A percentile compares a stretch with the other conserved stretches of the same genome.
phyloP scores from a whole-genome alignment of 192 early-diverging fungal genomes.

The Backusella tarrabulga region DNA sequence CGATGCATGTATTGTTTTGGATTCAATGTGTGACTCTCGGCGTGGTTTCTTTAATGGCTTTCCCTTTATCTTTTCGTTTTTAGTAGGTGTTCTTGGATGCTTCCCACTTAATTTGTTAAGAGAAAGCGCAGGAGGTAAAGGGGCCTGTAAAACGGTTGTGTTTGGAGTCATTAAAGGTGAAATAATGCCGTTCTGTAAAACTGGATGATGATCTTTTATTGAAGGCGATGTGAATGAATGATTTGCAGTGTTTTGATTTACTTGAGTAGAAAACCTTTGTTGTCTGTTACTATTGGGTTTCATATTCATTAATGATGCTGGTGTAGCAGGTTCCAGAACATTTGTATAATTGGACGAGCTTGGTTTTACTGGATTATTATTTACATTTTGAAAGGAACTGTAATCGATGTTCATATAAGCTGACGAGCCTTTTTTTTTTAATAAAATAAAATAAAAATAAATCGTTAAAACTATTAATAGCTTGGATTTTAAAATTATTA shows the following conservation, averaged over 20 bases:
- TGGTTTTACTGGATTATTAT: background rate
- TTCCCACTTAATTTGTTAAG: background rate
- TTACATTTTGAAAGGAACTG: background rate
- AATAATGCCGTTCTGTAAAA: background rate
- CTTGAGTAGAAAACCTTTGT: background rate
- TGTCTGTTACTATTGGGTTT: background rate
- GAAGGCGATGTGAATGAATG: background rate
- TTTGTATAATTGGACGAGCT: background rate
- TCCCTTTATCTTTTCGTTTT: background rate
- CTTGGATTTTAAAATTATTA: background rate
- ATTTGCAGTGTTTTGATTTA: background rate
- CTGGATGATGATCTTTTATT: background rate
- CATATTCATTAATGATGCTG: conserved; percentile 33
- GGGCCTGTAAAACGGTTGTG: background rate
- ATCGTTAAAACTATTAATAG: background rate
- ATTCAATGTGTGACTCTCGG: background rate
- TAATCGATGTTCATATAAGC: background rate
- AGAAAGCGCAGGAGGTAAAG: background rate
- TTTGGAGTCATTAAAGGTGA: conserved; percentile 4
- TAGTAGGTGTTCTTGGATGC: background rate
- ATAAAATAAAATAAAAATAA: background rate
- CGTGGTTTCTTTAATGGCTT: conserved; percentile 5
- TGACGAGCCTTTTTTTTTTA: background rate
- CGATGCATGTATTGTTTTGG: conserved; percentile 14
- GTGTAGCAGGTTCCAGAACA: conserved; percentile 19